Base-by-base conservation (phyloP, 2,329 filamentous ascomycete genomes). In the Epichloe uncinata region DNA sequence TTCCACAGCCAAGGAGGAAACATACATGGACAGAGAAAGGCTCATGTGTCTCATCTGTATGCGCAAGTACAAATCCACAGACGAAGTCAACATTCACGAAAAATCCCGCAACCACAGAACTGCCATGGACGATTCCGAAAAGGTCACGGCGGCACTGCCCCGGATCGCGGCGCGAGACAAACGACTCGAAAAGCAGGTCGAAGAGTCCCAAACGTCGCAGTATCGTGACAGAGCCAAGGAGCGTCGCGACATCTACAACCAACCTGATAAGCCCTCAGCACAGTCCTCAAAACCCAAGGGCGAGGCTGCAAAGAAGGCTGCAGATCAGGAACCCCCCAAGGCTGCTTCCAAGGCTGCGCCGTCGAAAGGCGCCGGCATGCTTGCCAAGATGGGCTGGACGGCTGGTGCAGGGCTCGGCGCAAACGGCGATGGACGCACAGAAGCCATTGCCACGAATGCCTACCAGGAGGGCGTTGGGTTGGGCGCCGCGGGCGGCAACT, bases 361-460 rank as follows among this genome's bases (percentile, higher is more conserved):
- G 52, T 81, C 78, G 36, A 85, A 83, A 63, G 82, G 82, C 12
- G 80, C 80, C 0, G 78, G 79, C 3, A 72, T 87, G 60, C 69
- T 87, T 38, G 78, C 80, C 38, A 87, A 86, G 69, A 84, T 85
- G 78, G 84, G 84, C 26, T 87, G 82, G 82, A 78, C 69, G 20
- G 70, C 73, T 1, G 83, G 84, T 8, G 72, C 75, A 50, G 82
- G 84, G 0, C 69, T 87, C 4, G 84, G 84, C 2, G 79, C 76
- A 0, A 73, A 76, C 43, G 79, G 78, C 5, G 73, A 73, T 5
- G 84, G 84, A 0, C 73, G 78, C 42, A 84, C 77, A 0, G 76
- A 82, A 47, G 79, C 79, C 4, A 78, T 87, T 49, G 73, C 75
- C 33, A 81, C 81, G 12, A 74, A 78, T 48, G 74, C 81, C 8